Evolutionary conservation across 1,284 basidiomycete species (phyloP), one percentile per base, ranked within the genome.

Genomic region (Gomphus bonarii): DNA sequence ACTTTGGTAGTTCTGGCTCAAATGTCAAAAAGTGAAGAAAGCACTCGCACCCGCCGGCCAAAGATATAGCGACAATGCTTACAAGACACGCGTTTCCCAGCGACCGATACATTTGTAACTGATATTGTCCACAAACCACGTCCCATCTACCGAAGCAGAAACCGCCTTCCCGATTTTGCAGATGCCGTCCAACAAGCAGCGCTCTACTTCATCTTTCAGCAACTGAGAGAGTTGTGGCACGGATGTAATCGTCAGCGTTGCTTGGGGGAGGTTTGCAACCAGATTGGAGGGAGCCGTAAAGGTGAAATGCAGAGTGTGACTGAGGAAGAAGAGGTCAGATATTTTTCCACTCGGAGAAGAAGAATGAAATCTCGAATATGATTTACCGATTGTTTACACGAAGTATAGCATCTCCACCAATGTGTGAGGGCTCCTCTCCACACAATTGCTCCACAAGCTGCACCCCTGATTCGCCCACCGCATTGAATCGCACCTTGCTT

Each of bases 1-100:
- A 55, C 14, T 40, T 55, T 55, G 43, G 14, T 36, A 33, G 54
- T 47, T 12, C 54, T 55, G n/a, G 5, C 31, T 11, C 8, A 11
- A 36, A 16, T 4, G 9, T 43, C 36, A 16, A 3, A 20, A 31
- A 11, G 12, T 28, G 36, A 38, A 25, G n/a, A 54, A 20, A 30
- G 20, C 5, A 7, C n/a, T 9, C 22, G n/a, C n/a, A n/a, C n/a
- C n/a, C n/a, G n/a, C n/a, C n/a, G n/a, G n/a, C 6, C 11, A 54
- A 40, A 44, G 36, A 33, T 22, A 44, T 44, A 3, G 12, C 9
- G 1, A 9, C 2, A 28, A 33, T 28, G n/a, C 86, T 67, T 64
- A 89, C 87, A 89, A 61, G 30, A 83, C 79, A 61, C 79, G 82
- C 4, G 85, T 84, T 61, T 89, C 86, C 86, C 87, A 89, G 62